These are phyloP conservation scores for Leccinum disarticulatum DNA, from an alignment of 768 basidiomycete species.

Conservation along the genomic window DNA sequence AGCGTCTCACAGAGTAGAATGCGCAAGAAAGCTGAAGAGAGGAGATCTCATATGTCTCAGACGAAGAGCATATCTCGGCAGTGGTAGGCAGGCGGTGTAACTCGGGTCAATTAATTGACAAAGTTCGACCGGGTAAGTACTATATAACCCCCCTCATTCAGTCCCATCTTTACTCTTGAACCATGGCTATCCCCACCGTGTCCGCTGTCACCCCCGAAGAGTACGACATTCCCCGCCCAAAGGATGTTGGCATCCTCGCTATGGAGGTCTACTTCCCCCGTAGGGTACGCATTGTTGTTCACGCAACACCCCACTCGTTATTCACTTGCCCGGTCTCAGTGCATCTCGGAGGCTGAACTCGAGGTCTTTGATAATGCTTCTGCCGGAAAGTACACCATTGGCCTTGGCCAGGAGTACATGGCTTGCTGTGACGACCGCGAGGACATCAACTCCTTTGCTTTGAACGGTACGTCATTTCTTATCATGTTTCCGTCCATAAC, in stretches of 20 bases:
- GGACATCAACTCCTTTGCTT: conserved; percentile 97
- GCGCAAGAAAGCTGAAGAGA: not conserved
- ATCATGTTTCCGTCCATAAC: not conserved
- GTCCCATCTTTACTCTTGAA: not conserved
- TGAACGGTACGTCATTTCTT: conserved; percentile 71
- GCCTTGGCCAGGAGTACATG: conserved; percentile 97
- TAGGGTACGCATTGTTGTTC: conserved; percentile 53
- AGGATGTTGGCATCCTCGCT: conserved; percentile 92
- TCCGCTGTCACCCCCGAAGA: conserved; percentile 11
- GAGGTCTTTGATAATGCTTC: conserved; percentile 93
- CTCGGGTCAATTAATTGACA: not conserved
- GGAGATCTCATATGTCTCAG: conserved; percentile 3
- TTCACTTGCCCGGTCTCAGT: conserved; percentile 45
- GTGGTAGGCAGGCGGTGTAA: not conserved
- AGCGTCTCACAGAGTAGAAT: not conserved
- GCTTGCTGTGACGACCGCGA: conserved; percentile 98
- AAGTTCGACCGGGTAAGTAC: conserved; percentile 3
- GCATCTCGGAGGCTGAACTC: conserved; percentile 93
- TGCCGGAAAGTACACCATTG: conserved; percentile 98
- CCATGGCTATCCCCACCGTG: conserved; percentile 27
- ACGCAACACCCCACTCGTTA: conserved; percentile 5
- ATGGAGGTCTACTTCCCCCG: conserved; percentile 95
- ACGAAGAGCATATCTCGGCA: not conserved
- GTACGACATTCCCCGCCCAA: conserved; percentile 54
- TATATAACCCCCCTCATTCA: conserved; percentile 20